Percentiles rank a stretch among this genome's conserved stretches.
Evolutionary conservation across 1,284 basidiomycete species (phyloP).

Genomic region (Boletus austroedulis): DNA sequence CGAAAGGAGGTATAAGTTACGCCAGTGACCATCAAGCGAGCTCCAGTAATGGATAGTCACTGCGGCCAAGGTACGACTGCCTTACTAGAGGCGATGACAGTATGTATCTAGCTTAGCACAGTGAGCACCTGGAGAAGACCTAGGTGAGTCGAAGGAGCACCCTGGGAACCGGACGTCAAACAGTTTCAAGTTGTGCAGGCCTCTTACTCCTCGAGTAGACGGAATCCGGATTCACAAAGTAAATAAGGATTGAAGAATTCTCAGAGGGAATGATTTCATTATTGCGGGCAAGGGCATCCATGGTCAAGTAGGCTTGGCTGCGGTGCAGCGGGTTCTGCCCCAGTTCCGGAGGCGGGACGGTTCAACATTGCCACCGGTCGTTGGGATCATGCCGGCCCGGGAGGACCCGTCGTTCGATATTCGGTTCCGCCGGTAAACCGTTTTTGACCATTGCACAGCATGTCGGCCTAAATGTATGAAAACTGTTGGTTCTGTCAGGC

Average conservation of each 20-base stretch:
- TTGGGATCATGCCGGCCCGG: too few species aligned
- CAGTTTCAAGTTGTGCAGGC: slow-evolving; percentile 44
- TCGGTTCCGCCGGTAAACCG: too few species aligned
- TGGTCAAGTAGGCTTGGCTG: slow-evolving; percentile 64
- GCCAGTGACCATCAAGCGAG: slow-evolving; percentile 63
- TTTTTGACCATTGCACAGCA: too few species aligned
- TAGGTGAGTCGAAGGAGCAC: slow-evolving; percentile 53
- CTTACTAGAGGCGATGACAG: slow-evolving; percentile 87
- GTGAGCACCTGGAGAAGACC: slow-evolving; percentile 85
- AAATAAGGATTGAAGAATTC: slow-evolving; percentile 79
- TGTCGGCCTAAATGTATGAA: too few species aligned
- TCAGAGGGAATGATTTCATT: slow-evolving; percentile 86
- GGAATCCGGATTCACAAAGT: slow-evolving; percentile 83
- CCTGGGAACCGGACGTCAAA: not conserved
- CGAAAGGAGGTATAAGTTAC: too few species aligned
- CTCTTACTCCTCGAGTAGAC: slow-evolving; percentile 86
- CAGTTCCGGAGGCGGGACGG: slow-evolving; percentile 27
- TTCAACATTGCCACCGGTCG: not conserved
- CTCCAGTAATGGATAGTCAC: slow-evolving; percentile 95
- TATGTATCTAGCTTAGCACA: slow-evolving; percentile 88
- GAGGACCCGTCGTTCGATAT: too few species aligned
- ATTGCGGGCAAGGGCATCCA: slow-evolving; percentile 73
- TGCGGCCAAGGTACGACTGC: slow-evolving; percentile 92
- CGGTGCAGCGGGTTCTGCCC: slow-evolving; percentile 67
- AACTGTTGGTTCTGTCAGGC: too few species aligned